Evolutionary conservation across 2,329 filamentous ascomycete species (phyloP).

Genomic region (Ceratocystis papillata): DNA sequence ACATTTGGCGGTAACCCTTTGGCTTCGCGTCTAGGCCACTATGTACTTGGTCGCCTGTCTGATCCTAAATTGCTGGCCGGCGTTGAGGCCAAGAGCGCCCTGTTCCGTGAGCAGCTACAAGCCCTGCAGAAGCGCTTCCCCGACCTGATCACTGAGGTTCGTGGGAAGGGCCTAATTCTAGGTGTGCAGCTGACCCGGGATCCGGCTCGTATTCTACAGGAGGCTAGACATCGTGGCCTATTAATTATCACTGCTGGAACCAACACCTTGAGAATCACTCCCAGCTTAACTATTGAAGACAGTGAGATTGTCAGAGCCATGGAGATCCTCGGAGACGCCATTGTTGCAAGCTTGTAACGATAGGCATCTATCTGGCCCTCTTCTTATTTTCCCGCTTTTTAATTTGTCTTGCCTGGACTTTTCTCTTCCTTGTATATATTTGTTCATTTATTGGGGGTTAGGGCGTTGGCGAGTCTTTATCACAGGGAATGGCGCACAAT

Average conservation of each 20-base stretch:
- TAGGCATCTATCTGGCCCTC: not conserved
- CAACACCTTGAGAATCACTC: slow-evolving; percentile 87
- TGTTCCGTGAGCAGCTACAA: slow-evolving; percentile 42
- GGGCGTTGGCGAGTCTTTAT: not conserved
- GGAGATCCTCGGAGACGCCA: slow-evolving; percentile 60
- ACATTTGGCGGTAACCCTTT: slow-evolving; percentile 91
- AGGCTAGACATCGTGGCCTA: slow-evolving; percentile 75
- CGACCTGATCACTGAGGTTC: slow-evolving; percentile 61
- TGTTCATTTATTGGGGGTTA: not conserved
- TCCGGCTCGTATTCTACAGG: slow-evolving; percentile 64
- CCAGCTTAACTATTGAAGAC: slow-evolving; percentile 68
- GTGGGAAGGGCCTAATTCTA: slow-evolving; percentile 75
- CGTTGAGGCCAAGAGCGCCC: slow-evolving; percentile 54
- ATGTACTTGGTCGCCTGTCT: slow-evolving; percentile 69
- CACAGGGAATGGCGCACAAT: not conserved
- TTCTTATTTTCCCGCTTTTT: slow-evolving; percentile 4
- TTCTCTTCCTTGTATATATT: slow-evolving; percentile 17
- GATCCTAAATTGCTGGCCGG: slow-evolving; percentile 57
- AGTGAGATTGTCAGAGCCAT: slow-evolving; percentile 71
- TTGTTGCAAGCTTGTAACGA: slow-evolving; percentile 36
- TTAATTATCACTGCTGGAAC: slow-evolving; percentile 86
- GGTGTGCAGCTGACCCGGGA: slow-evolving; percentile 73
- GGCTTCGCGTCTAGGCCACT: slow-evolving; percentile 70
- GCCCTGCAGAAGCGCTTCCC: slow-evolving; percentile 46
- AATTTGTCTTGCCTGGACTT: not conserved